Conservation (phyloP, 169 alveolate species). For the Cryptosporidium meleagridis region DNA sequence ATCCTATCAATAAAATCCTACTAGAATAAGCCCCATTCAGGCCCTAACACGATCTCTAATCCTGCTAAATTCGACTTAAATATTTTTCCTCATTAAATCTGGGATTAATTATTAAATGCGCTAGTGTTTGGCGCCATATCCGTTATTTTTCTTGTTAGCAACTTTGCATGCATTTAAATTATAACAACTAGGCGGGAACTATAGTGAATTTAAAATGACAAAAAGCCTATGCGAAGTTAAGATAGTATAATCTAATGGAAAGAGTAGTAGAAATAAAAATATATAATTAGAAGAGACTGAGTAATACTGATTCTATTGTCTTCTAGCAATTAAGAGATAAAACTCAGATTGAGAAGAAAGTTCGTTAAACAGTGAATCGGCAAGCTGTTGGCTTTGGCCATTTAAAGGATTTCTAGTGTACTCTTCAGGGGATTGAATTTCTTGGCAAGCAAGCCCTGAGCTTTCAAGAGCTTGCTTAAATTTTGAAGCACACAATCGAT, state of each 20-base stretch:
- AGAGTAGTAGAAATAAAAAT: neutral
- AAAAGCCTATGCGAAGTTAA: neutral
- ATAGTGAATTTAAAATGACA: neutral
- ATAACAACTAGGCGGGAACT: neutral
- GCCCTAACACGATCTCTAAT: neutral
- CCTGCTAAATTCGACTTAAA: neutral
- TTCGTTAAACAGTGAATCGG: slow-evolving; percentile 49
- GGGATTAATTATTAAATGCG: neutral
- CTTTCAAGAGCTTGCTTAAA: slow-evolving; percentile 34
- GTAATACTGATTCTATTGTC: neutral
- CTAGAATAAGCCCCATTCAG: neutral
- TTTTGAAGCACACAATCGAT: slow-evolving; percentile 33
- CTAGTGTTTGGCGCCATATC: neutral
- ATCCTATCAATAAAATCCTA: neutral
- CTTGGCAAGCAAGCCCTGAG: slow-evolving; percentile 13
- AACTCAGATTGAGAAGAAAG: slow-evolving; percentile 32
- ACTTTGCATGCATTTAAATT: slow-evolving; percentile 1
- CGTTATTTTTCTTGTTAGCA: neutral
- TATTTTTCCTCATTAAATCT: neutral
- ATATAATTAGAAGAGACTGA: neutral
- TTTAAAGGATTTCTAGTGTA: slow-evolving; percentile 48
- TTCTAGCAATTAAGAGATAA: slow-evolving; percentile 41
- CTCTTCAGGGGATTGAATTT: slow-evolving; percentile 27
- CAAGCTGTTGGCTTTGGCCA: slow-evolving; percentile 3
- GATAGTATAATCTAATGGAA: neutral